These are phyloP conservation scores for Rubroboletus satanas DNA, from an alignment of 768 basidiomycete genomes.

Conservation along the genomic window DNA sequence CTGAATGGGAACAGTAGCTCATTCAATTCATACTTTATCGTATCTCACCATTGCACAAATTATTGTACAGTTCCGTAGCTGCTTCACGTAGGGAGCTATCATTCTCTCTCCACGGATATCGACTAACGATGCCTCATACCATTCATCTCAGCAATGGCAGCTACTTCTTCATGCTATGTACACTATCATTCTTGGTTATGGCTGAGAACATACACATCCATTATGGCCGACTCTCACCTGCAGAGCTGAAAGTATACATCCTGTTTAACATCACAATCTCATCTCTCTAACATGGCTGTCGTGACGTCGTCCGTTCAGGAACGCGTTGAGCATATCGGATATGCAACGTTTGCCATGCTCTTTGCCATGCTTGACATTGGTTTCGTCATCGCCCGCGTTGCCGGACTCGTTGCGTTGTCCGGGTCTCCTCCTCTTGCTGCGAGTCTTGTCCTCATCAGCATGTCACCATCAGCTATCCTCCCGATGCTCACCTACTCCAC, in stretches of 20 bases:
- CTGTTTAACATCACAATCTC: neutral
- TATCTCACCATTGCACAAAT: neutral
- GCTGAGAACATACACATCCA: slow-evolving; percentile 18
- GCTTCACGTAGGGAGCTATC: slow-evolving; percentile 4
- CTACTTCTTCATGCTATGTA: slow-evolving; percentile 10
- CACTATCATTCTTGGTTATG: slow-evolving; percentile 15
- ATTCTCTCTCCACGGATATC: neutral
- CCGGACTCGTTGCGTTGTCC: slow-evolving; percentile 10
- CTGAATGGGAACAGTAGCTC: neutral
- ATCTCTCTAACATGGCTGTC: neutral
- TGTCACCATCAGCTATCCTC: slow-evolving; percentile 4
- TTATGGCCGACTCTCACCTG: slow-evolving; percentile 24
- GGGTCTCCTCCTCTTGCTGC: slow-evolving; percentile 8
- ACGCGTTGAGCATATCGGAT: slow-evolving; percentile 11
- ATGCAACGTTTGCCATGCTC: slow-evolving; percentile 12
- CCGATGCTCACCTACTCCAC: neutral
- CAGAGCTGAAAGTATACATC: slow-evolving; percentile 21
- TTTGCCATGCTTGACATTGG: slow-evolving; percentile 23
- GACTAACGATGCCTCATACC: slow-evolving; percentile 9
- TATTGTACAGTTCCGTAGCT: slow-evolving; percentile 3
- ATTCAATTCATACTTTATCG: neutral
- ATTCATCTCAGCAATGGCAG: slow-evolving; percentile 14
- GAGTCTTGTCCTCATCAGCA: slow-evolving; percentile 8
- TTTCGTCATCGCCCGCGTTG: slow-evolving; percentile 15
- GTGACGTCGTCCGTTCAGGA: slow-evolving; percentile 1